Evolutionary conservation across 1,284 basidiomycete species (phyloP), one percentile per base, ranked within the genome.

Genomic region (Nidula niveotomentosa): DNA sequence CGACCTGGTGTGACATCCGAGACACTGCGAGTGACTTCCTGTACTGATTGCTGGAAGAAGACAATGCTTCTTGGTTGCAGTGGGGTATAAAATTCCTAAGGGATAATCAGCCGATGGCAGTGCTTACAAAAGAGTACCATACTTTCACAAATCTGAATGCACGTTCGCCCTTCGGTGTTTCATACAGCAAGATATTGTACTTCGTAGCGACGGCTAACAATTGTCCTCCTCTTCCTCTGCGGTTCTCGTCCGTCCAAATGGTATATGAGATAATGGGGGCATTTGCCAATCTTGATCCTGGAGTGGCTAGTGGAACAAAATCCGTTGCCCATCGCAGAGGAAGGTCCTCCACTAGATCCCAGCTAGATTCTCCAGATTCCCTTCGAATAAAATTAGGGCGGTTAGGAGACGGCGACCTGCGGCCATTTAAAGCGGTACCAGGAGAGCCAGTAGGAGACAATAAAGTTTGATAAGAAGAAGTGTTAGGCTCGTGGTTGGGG

Each of bases 251-350:
- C 18, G 74, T 74, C 81, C 84, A 90, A 10, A 91, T 68, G 6
- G 87, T 83, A 64, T 88, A 93, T 8, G 80, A 84, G 33, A 84
- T 62, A 6, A 90, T 83, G 3, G 84, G 81, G 1, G 73, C 63
- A 55, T 79, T 81, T 18, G 76, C 71, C 43, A 92, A 69, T 48
- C 88, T 78, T n/a, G 88, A 89, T 2, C 86, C 83, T 30, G 78
- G 67, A 3, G 77, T 71, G 4, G 88, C 88, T 33, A 93, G 77
- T 0, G 89, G 84, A 3, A 90, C 87, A 64, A 83, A 92, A 66
- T 93, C 90, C 0, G 86, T 88, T 13, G 90, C 88, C 90, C 90
- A 93, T 39, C 87, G 80, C 49, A 92, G 60, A 8, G 90, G 87
- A 12, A 90, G 69, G 55, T 91, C 90, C 10, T 92, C 88, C 2